A percentile compares a stretch with the other conserved stretches of the same genome.
phyloP scores from a whole-genome alignment of 192 early-diverging fungal genomes.

The Coemansia sp. region DNA sequence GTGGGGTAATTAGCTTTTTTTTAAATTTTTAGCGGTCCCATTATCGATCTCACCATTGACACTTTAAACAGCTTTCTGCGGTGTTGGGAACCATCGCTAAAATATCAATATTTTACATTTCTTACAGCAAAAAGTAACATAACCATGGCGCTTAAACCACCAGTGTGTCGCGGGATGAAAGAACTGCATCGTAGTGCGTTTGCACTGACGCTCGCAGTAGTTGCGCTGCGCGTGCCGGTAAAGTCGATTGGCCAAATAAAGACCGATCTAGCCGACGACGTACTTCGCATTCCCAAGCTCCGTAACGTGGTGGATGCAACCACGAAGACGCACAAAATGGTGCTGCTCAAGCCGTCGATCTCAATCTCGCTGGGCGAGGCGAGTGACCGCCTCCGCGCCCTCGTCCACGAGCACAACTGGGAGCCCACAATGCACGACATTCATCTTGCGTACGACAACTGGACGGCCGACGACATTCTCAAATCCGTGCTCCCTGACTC shows the following conservation, averaged over 20 bases:
- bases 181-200: constrained; percentile 68
- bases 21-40: not conserved
- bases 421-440: constrained; percentile 52
- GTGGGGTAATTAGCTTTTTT: too few relatives aligned
- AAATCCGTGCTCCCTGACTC: constrained; percentile 81
- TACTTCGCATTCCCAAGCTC: constrained; percentile 63
- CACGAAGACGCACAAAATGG: constrained; percentile 31
- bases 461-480: constrained; percentile 90
- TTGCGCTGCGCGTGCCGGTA: constrained; percentile 66
- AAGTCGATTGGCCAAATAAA: constrained; percentile 55
- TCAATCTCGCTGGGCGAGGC: constrained; percentile 13
- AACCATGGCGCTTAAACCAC: constrained; percentile 52
- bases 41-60: not conserved
- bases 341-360: constrained; percentile 56
- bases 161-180: constrained; percentile 64
- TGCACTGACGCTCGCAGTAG: constrained; percentile 55
- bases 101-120: not conserved
- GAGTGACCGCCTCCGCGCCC: constrained; percentile 15
- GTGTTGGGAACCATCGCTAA: not conserved
- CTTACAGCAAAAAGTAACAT: not conserved
- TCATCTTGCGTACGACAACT: constrained; percentile 80
- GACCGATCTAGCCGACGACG: constrained; percentile 44
- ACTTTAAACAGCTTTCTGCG: not conserved
- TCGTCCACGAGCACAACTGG: constrained; percentile 14
- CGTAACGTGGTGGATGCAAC: constrained; percentile 63